These are phyloP conservation scores for Fraxinus nigra DNA, from an alignment of 305 asterid genomes.

Conservation along the genomic window DNA sequence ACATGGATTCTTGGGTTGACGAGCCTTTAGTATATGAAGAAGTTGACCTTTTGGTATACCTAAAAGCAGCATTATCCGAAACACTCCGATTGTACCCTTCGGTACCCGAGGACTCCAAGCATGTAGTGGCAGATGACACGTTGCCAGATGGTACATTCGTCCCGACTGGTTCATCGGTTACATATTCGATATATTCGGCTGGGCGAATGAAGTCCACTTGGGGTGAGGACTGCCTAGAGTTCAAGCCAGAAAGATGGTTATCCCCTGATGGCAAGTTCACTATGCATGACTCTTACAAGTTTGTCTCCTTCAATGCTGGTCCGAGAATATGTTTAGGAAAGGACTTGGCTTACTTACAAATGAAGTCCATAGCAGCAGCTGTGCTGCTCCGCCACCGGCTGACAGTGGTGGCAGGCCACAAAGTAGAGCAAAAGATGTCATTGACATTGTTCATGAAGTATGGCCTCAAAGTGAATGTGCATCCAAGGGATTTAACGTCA, in stretches of 20 bases:
- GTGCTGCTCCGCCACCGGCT: constrained; percentile 78
- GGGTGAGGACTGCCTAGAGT: constrained; percentile 84
- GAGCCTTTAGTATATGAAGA: constrained; percentile 72
- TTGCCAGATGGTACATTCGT: constrained; percentile 85
- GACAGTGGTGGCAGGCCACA: constrained; percentile 49
- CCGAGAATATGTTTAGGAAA: constrained; percentile 81
- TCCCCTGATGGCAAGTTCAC: constrained; percentile 40
- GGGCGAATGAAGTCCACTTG: constrained; percentile 80
- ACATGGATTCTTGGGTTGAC: constrained; percentile 44
- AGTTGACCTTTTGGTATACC: constrained; percentile 61
- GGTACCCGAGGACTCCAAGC: constrained; percentile 89
- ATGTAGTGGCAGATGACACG: constrained; percentile 65
- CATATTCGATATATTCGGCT: constrained; percentile 83
- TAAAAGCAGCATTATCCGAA: constrained; percentile 79
- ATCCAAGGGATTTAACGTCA: constrained; percentile 46
- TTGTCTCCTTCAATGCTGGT: constrained; percentile 89
- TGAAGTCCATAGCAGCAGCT: constrained; percentile 89
- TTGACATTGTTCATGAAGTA: constrained; percentile 81
- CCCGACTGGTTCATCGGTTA: constrained; percentile 79
- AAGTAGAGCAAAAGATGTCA: constrained; percentile 91
- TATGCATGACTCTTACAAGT: constrained; percentile 63
- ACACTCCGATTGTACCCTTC: constrained; percentile 83
- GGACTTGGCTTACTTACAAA: constrained; percentile 80
- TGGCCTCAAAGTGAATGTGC: constrained; percentile 66
- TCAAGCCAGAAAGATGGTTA: constrained; percentile 83